A percentile compares a stretch with the other conserved stretches of the same genome.
phyloP scores from a whole-genome alignment of 2,329 filamentous ascomycete species.

The Amauroascus verrucosus region DNA sequence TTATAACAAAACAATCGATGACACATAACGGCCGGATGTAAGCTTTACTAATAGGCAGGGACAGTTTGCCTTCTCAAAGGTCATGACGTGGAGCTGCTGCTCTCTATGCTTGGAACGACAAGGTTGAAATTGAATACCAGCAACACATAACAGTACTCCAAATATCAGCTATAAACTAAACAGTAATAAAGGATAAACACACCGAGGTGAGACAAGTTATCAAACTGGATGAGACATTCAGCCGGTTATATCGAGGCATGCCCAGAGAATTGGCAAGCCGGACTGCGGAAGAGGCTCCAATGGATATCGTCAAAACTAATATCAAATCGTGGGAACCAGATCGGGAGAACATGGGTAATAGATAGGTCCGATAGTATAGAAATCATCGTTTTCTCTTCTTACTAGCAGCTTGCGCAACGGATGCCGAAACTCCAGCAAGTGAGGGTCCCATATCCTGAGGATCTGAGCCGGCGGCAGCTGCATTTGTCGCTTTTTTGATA shows the following conservation, averaged over 20 bases:
- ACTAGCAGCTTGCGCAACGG: conserved; percentile 41
- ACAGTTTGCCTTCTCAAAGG: neutral
- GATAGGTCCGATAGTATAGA: neutral
- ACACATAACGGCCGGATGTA: neutral
- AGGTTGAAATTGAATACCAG: neutral
- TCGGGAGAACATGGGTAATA: neutral
- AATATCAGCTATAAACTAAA: conserved; percentile 6
- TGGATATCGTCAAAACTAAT: neutral
- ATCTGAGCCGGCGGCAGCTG: conserved; percentile 46
- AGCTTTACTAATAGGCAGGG: neutral
- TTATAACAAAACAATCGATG: neutral
- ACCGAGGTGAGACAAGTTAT: neutral
- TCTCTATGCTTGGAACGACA: conserved; percentile 3
- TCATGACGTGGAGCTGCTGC: neutral
- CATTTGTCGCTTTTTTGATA: conserved; percentile 47
- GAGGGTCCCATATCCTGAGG: conserved; percentile 26
- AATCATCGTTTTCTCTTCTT: conserved; percentile 59
- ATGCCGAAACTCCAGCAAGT: conserved; percentile 24
- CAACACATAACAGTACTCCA: conserved; percentile 5
- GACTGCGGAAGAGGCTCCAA: neutral
- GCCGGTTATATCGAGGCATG: neutral
- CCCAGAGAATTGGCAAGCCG: neutral
- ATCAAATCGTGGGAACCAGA: neutral
- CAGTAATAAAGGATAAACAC: neutral
- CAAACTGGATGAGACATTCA: neutral